Base-by-base conservation (phyloP, 768 basidiomycete species). In the Naganishia randhawae region DNA sequence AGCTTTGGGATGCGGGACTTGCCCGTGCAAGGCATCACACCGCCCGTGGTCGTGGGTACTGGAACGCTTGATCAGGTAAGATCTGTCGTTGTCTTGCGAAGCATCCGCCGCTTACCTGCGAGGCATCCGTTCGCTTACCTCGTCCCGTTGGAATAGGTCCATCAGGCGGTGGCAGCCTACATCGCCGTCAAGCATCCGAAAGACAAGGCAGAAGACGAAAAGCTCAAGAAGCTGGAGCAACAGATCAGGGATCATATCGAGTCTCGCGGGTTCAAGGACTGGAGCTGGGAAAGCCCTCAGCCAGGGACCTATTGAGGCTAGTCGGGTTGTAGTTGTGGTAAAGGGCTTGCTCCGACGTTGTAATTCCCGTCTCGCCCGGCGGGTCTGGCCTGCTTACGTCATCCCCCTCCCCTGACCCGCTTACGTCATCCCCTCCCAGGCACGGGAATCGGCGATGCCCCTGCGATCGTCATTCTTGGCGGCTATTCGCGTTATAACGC, bases 31-130 rank as follows among this genome's bases (percentile, higher is more conserved):
- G 70, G 71, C 14, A 72, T 68, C 8, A 37, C 25, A 2, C 48
- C 42, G 14, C 80, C 80, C 0, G 76, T 76, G 19, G 78, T 80
- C 8, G 70, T 80, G 19, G 80, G 80, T 6, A 73, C 72, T 50
- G 75, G 71, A 50, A 72, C 74, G 27, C 53, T 78, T 32, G 71
- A 74, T n/a, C 74, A 80, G 74, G 67, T 80, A 1, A 72, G 77
- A 42, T 62, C 33, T 71, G 25, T 73, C 72, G 5, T 50, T 77
- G 25, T 27, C 37, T 27, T 50, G 10, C 25, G 35, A 51, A 53
- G 39, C 71, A 67, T 33, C 72, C 61, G 61, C 67, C 68, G 14
- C 64, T 65, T 41, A 25, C 42, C 22, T 32, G 42, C 19, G 11
- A n/a, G n/a, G n/a, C n/a, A n/a, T n/a, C n/a, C n/a, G n/a, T n/a